Evolutionary conservation across 2,329 filamentous ascomycete species (phyloP).

Genomic region (Hypoxylon sp.): DNA sequence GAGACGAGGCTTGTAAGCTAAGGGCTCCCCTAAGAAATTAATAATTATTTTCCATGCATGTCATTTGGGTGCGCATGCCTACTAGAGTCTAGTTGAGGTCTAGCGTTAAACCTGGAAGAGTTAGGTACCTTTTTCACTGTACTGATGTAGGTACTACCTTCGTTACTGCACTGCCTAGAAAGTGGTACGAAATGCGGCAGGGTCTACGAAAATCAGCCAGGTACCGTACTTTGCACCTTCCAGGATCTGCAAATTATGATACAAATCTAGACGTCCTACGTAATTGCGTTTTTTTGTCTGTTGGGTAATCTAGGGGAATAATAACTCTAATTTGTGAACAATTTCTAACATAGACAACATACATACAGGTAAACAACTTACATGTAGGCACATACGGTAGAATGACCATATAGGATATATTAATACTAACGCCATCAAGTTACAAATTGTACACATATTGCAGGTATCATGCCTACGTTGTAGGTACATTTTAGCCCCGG

Average conservation of each 20-base stretch:
- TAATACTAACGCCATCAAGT: constrained; percentile 7
- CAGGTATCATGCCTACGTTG: constrained; percentile 6
- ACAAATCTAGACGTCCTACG: constrained; percentile 30
- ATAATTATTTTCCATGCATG: constrained; percentile 46
- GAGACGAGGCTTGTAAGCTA: constrained; percentile 36
- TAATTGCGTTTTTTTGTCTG: constrained; percentile 26
- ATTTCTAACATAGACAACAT: constrained; percentile 10
- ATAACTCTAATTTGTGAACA: constrained; percentile 13
- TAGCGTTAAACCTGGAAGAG: constrained; percentile 23
- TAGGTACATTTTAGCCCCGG: constrained; percentile 4
- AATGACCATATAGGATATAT: constrained; percentile 1
- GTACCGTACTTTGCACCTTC: constrained; percentile 23
- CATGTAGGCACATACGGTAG: not conserved
- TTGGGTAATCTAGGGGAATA: constrained; percentile 22
- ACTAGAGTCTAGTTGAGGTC: constrained; percentile 39
- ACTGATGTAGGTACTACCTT: not conserved
- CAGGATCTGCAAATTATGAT: constrained; percentile 35
- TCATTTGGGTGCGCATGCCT: constrained; percentile 42
- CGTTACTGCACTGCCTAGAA: constrained; percentile 1
- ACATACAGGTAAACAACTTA: constrained; percentile 5
- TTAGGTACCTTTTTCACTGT: no score
- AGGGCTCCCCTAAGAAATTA: constrained; percentile 40
- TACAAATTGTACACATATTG: not conserved
- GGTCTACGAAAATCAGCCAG: constrained; percentile 9
- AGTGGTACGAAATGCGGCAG: constrained; percentile 25